Evolutionary conservation across 805 yeast genomes (phyloP).

Genomic region (Ogataea methanolica): DNA sequence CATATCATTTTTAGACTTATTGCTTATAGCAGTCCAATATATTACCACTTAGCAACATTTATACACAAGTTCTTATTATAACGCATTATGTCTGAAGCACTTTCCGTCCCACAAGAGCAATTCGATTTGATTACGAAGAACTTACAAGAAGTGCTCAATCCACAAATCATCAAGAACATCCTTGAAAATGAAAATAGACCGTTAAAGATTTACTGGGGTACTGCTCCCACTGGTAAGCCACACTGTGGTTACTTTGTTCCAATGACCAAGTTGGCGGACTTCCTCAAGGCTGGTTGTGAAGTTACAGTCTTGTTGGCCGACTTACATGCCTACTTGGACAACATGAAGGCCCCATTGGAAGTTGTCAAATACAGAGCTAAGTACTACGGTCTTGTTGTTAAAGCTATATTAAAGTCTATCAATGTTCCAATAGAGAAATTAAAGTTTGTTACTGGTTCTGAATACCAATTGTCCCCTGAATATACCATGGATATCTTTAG

Average conservation of each 20-base stretch:
- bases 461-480: constrained; percentile 75
- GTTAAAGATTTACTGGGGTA: constrained; percentile 93
- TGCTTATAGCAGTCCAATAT: not conserved
- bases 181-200: constrained; percentile 79
- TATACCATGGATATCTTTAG: constrained; percentile 89
- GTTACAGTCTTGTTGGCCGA: constrained; percentile 91
- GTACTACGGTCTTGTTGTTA: constrained; percentile 81
- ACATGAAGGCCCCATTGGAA: constrained; percentile 97
- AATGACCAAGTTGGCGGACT: constrained; percentile 94
- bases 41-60: not conserved
- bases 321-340: constrained; percentile 93
- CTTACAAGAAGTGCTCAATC: constrained; percentile 88
- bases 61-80: too few species aligned
- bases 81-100: constrained; percentile 14
- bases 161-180: constrained; percentile 79
- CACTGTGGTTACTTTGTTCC: constrained; percentile 99
- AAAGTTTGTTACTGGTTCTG: constrained; percentile 79
- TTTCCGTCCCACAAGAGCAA: constrained; percentile 54
- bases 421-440: constrained; percentile 90
- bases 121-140: constrained; percentile 75
- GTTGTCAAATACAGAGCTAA: constrained; percentile 84
- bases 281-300: constrained; percentile 93
- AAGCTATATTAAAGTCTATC: constrained; percentile 78
- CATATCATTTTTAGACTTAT: too few species aligned
- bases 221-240: constrained; percentile 98